Conservation (phyloP, 1,284 basidiomycete genomes). For the Spongiforma sp. region DNA sequence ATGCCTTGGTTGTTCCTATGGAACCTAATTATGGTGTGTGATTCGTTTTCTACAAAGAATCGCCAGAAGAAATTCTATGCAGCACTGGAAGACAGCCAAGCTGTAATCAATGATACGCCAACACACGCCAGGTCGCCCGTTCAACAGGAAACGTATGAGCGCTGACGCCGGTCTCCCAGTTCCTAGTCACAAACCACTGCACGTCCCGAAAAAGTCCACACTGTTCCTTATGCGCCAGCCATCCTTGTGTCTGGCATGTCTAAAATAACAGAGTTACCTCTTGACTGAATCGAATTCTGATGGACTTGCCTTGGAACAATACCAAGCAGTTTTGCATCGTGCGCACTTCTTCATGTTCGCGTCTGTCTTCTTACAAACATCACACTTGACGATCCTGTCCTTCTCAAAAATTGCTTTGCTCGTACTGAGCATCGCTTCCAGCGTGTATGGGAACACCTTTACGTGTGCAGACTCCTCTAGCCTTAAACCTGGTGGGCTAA, state of each 20-base stretch:
- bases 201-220: slow-evolving; percentile 31
- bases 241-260: slow-evolving; percentile 30
- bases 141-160: slow-evolving; percentile 29
- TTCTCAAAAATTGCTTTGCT: slow-evolving; percentile 29
- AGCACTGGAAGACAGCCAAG: slow-evolving; percentile 1
- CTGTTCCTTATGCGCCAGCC: slow-evolving; percentile 28
- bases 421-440: slow-evolving; percentile 34
- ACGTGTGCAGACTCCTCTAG: slow-evolving; percentile 30
- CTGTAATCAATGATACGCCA: slow-evolving; percentile 12
- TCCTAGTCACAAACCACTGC: slow-evolving; percentile 36
- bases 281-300: background rate
- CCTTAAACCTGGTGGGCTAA: slow-evolving; percentile 35
- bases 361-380: slow-evolving; percentile 26
- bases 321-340: slow-evolving; percentile 34
- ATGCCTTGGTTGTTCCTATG: slow-evolving; percentile 5
- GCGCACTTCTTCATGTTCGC: slow-evolving; percentile 31
- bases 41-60: background rate
- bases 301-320: slow-evolving; percentile 35
- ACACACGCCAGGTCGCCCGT: slow-evolving; percentile 17
- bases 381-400: slow-evolving; percentile 26
- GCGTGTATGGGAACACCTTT: slow-evolving; percentile 34
- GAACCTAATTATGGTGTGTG: slow-evolving; percentile 8
- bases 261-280: slow-evolving; percentile 17
- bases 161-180: slow-evolving; percentile 29
- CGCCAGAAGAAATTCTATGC: background rate